Evolutionary conservation across 805 yeast genomes (phyloP), one percentile per base, ranked within the genome.

Genomic region (Torulaspora gathmanii): DNA sequence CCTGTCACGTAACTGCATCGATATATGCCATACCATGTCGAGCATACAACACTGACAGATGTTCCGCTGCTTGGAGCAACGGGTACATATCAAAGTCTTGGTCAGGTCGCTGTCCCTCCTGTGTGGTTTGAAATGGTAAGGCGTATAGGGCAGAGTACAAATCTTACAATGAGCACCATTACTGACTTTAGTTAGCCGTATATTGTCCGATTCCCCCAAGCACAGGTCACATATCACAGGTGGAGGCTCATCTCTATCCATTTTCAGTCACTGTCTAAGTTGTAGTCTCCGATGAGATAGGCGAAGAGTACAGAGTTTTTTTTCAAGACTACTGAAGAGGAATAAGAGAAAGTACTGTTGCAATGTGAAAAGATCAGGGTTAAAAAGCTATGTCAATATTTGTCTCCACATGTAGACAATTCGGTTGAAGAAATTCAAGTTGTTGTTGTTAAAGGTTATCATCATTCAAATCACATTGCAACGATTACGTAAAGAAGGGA

Each of bases 21-120:
- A 87, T n/a, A 93, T 78, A 3, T 89, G 86, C 68, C 80, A 86
- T 23, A 82, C 78, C 33, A 90, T 68, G 67, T 91, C 98, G 27
- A 84, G 63, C 78, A 88, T 76, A 63, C 99, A 91, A 19, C 80
- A 69, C 63, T 93, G 98, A 60, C 99, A 91, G 55, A 95, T 83
- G 65, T 86, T 83, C 47, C 83, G 75, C 35, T 82, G 79, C 33
- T 81, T 70, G 0, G 97, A 80, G 69, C 99, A 91, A 0, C 90
- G 79, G 28, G 69, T 60, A 66, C 99, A 91, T 15, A 91, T 78
- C 1, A 79, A 64, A 2, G 96, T 88, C 53, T 77, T 79, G 46
- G 75, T 73, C 49, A 78, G 67, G 37, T 69, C 66, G 9, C 40
- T 15, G 10, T 54, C 44, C 70, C 71, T 5, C 69, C 71, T 34